These are phyloP conservation scores for Erythrobasidium hasegawianum DNA, from an alignment of 1,284 basidiomycete genomes.

Conservation along the genomic window DNA sequence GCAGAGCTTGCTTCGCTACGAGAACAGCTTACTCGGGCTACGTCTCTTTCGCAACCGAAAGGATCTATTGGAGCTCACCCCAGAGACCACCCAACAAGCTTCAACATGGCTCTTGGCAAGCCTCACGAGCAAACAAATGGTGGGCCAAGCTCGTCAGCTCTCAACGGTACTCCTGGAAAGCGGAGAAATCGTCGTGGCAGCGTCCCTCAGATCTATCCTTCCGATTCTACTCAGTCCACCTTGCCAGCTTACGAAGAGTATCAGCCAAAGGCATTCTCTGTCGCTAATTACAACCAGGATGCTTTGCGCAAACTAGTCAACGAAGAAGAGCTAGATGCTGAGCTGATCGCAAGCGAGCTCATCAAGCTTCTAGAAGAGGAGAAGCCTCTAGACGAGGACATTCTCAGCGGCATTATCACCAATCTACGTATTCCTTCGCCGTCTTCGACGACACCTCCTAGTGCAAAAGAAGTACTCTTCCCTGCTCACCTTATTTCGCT, in stretches of 20 bases:
- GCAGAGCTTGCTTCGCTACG: conserved; percentile 85
- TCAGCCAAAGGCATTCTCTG: conserved; percentile 26
- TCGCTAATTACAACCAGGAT: conserved; percentile 21
- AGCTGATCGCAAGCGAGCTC: conserved; percentile 92
- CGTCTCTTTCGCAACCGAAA: conserved; percentile 64
- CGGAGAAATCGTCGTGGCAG: conserved; percentile 36
- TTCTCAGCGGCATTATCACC: conserved; percentile 82
- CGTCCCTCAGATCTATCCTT: conserved; percentile 33
- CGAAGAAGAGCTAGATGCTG: conserved; percentile 52
- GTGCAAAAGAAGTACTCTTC: conserved; percentile 96
- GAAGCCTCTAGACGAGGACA: conserved; percentile 88
- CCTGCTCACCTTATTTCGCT: conserved; percentile 98
- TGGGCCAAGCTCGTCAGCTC: conserved; percentile 46
- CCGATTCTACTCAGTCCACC: conserved; percentile 35
- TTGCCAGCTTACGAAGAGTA: conserved; percentile 31
- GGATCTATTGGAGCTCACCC: conserved; percentile 50
- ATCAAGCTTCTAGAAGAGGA: conserved; percentile 88
- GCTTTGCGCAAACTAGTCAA: conserved; percentile 17
- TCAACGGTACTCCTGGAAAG: conserved; percentile 46
- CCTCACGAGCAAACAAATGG: conserved; percentile 49
- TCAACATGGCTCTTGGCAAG: conserved; percentile 58
- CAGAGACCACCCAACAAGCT: conserved; percentile 25
- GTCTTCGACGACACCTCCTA: conserved; percentile 82
- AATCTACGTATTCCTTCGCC: conserved; percentile 91
- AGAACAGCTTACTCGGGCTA: conserved; percentile 91